A percentile compares a stretch with the other conserved stretches of the same genome.
Evolutionary conservation across 2,329 filamentous ascomycete genomes (phyloP).

Genomic region (Xylaria sp.): DNA sequence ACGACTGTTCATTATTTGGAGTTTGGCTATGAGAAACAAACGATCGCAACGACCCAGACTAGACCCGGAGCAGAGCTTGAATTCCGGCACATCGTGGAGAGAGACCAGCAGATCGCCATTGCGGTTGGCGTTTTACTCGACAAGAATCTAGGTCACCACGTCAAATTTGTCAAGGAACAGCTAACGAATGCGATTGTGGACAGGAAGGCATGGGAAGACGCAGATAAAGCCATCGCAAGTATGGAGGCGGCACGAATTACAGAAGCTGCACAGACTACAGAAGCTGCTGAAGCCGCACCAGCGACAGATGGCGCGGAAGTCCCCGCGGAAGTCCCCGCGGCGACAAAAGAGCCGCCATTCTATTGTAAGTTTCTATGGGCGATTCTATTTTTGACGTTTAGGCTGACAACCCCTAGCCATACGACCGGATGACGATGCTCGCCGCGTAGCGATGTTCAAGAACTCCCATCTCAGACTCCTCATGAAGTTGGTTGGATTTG

Average conservation of each 20-base stretch:
- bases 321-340: conserved; percentile 15
- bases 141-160: conserved; percentile 66
- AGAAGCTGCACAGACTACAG: conserved; percentile 26
- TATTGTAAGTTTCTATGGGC: conserved; percentile 45
- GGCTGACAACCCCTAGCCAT: conserved; percentile 45
- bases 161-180: conserved; percentile 77
- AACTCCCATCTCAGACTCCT: conserved; percentile 83
- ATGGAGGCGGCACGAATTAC: conserved; percentile 31
- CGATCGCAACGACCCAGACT: conserved; percentile 53
- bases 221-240: conserved; percentile 55
- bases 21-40: conserved; percentile 81
- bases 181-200: conserved; percentile 65
- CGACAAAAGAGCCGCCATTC: conserved; percentile 39
- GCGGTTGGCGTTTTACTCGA: conserved; percentile 75
- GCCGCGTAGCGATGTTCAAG: conserved; percentile 74
- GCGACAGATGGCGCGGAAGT: conserved; percentile 20
- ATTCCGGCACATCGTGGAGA: conserved; percentile 66
- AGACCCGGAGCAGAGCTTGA: conserved; percentile 76
- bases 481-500: conserved; percentile 69
- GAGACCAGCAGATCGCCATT: conserved; percentile 69
- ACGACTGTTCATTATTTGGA: conserved; percentile 82
- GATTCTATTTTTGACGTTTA: neutral
- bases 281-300: conserved; percentile 33
- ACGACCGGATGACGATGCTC: conserved; percentile 58
- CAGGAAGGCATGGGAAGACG: conserved; percentile 70